Evolutionary conservation across 805 yeast species (phyloP).

Genomic region (Sugiyamaella smithiae): DNA sequence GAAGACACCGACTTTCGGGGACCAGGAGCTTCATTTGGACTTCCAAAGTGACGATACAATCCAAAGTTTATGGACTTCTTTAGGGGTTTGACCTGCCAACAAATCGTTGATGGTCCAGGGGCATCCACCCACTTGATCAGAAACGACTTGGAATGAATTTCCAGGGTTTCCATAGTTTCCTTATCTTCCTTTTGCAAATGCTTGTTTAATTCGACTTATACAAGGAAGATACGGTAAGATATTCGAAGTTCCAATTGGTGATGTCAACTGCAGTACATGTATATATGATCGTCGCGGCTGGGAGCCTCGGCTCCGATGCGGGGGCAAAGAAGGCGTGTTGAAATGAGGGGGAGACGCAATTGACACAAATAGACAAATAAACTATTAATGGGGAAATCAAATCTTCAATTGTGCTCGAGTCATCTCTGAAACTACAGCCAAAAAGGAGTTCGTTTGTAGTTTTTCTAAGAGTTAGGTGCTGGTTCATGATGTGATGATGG

Average conservation of each 20-base stretch:
- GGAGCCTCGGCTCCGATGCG: neutral
- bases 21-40: neutral
- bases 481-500: too few relatives aligned
- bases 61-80: slow-evolving; percentile 53
- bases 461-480: too few relatives aligned
- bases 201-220: too few relatives aligned
- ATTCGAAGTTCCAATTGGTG: too few relatives aligned
- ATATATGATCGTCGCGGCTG: slow-evolving; percentile 1
- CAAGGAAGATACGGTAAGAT: too few relatives aligned
- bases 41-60: slow-evolving; percentile 24
- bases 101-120: slow-evolving; percentile 60
- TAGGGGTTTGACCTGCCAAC: slow-evolving; percentile 80
- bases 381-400: too few relatives aligned
- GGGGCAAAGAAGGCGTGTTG: neutral
- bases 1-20: slow-evolving; percentile 14
- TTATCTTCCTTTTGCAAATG: too few relatives aligned
- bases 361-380: too few relatives aligned
- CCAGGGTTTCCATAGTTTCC: slow-evolving; percentile 88
- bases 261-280: too few relatives aligned
- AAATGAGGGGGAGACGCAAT: neutral
- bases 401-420: too few relatives aligned
- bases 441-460: too few relatives aligned
- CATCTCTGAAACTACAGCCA: too few relatives aligned
- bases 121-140: slow-evolving; percentile 88
- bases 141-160: slow-evolving; percentile 84